phyloP scores from a whole-genome alignment of 2,329 filamentous ascomycete genomes.

The Thermoascus crustaceus region DNA sequence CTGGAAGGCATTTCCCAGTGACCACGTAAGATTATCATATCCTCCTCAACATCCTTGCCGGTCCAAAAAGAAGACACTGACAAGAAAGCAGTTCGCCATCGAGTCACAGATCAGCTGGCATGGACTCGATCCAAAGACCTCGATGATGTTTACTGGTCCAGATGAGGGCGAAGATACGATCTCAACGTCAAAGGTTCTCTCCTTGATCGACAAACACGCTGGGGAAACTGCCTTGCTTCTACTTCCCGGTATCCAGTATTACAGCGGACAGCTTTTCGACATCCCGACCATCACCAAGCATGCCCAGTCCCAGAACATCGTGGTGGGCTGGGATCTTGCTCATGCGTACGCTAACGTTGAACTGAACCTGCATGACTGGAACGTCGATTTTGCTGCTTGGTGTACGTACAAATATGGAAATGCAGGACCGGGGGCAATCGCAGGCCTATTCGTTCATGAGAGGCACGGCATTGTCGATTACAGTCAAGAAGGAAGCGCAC shows the following conservation, averaged over 20 bases:
- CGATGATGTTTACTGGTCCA: constrained; percentile 67
- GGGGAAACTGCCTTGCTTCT: constrained; percentile 65
- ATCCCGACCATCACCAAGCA: constrained; percentile 68
- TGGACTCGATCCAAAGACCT: constrained; percentile 53
- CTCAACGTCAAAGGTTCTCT: constrained; percentile 61
- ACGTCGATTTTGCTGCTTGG: constrained; percentile 84
- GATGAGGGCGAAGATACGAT: constrained; percentile 50
- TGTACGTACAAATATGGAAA: constrained; percentile 94
- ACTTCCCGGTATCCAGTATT: constrained; percentile 83
- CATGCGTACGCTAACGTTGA: constrained; percentile 78
- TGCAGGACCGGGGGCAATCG: constrained; percentile 70
- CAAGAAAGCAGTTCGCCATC: constrained; percentile 58
- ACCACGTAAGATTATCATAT: constrained; percentile 50
- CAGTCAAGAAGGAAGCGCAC: constrained; percentile 32
- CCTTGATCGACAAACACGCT: constrained; percentile 64
- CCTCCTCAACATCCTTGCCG: background rate
- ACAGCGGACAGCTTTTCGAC: constrained; percentile 79
- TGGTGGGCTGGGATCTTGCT: constrained; percentile 78
- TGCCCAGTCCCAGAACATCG: constrained; percentile 59
- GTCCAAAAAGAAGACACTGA: constrained; percentile 10
- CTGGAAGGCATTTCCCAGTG: constrained; percentile 80
- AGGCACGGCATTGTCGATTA: constrained; percentile 48
- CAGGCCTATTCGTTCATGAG: constrained; percentile 70
- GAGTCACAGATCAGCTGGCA: constrained; percentile 71
- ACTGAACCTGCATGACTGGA: constrained; percentile 72